These are phyloP conservation scores for Lepidium aucheri DNA, from an alignment of 345 rosid genomes.

Conservation along the genomic window DNA sequence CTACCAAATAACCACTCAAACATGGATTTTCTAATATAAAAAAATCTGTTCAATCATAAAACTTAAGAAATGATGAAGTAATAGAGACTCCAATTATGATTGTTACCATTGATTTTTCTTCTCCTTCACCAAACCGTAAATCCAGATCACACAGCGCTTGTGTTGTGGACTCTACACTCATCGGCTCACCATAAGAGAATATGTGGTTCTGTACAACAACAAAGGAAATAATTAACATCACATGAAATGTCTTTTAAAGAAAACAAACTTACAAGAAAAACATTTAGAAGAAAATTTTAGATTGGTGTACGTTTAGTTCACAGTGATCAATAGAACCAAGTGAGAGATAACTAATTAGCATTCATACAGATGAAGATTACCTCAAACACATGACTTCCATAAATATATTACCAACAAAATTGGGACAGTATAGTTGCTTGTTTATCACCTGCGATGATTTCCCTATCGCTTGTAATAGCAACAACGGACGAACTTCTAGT, in stretches of 20 bases:
- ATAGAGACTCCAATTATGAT: neutral
- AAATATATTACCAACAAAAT: no score
- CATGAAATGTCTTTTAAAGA: constrained; percentile 17
- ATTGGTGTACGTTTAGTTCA: no score
- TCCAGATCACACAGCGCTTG: constrained; percentile 96
- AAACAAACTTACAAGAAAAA: no score
- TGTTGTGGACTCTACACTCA: constrained; percentile 95
- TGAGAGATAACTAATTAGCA: neutral
- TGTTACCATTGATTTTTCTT: constrained; percentile 93
- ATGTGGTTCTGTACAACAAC: constrained; percentile 59
- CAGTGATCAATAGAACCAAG: neutral
- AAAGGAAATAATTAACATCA: constrained; percentile 18
- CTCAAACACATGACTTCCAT: no score
- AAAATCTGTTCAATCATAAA: neutral
- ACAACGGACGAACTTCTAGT: no score
- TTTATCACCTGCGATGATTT: no score
- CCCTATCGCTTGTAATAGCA: no score
- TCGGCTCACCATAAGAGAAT: constrained; percentile 96
- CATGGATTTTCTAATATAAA: neutral
- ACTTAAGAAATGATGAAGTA: neutral
- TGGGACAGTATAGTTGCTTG: no score
- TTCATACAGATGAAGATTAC: constrained; percentile 26
- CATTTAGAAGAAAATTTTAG: neutral
- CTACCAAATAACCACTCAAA: neutral
- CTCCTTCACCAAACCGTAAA: constrained; percentile 96